A percentile compares a stretch with the other conserved stretches of the same genome.
phyloP scores from a whole-genome alignment of 2,329 filamentous ascomycete genomes.

The Neodidymelliopsis sp. region DNA sequence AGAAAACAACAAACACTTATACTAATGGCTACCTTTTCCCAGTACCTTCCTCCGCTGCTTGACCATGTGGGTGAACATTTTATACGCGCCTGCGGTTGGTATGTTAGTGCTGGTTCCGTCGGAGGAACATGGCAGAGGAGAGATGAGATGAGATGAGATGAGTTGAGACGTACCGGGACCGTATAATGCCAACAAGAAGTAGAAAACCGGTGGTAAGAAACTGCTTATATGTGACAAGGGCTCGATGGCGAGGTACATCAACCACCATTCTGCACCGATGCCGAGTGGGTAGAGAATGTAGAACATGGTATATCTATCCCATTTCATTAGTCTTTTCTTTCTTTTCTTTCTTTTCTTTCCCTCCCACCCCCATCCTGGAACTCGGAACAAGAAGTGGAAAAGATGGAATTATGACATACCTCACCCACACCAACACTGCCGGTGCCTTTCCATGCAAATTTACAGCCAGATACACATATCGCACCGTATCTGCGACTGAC shows the following conservation, averaged over 20 bases:
- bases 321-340: constrained; percentile 18
- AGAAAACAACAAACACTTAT: too few species aligned
- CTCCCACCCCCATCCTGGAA: too few species aligned
- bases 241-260: constrained; percentile 28
- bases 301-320: constrained; percentile 32
- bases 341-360: not conserved
- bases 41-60: constrained; percentile 34
- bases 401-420: too few species aligned
- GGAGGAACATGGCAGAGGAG: too few species aligned
- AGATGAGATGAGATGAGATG: too few species aligned
- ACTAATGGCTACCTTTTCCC: too few species aligned
- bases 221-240: constrained; percentile 20
- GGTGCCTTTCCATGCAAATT: constrained; percentile 31
- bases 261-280: constrained; percentile 39
- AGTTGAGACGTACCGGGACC: constrained; percentile 26
- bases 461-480: constrained; percentile 32
- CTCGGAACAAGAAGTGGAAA: too few species aligned
- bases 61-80: constrained; percentile 41
- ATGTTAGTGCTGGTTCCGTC: constrained; percentile 5
- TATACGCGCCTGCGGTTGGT: constrained; percentile 26
- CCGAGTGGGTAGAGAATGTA: constrained; percentile 36
- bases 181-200: constrained; percentile 32
- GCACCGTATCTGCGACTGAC: constrained; percentile 30
- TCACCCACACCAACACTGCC: constrained; percentile 24
- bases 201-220: constrained; percentile 26